phyloP scores from a whole-genome alignment of 2,329 filamentous ascomycete genomes.

The Alternaria metachromatica region DNA sequence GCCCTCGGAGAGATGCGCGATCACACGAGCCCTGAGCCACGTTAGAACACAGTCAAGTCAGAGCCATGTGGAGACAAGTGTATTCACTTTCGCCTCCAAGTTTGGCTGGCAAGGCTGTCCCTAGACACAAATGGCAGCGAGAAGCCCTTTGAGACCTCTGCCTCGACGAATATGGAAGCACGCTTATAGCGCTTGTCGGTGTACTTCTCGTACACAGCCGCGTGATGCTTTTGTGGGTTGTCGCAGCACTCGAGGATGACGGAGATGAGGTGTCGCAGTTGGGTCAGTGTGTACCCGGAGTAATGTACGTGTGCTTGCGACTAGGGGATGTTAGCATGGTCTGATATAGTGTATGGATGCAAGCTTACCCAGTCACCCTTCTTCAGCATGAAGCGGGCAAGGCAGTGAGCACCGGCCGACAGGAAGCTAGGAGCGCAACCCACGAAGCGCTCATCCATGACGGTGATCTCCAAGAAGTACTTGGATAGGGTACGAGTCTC shows the following conservation, averaged over 20 bases:
- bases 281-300: slow-evolving; percentile 87
- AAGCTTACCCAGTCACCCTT: slow-evolving; percentile 89
- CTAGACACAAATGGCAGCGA: slow-evolving; percentile 52
- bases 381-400: slow-evolving; percentile 84
- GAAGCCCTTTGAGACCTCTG: slow-evolving; percentile 71
- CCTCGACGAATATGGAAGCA: slow-evolving; percentile 79
- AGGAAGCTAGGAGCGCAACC: slow-evolving; percentile 88
- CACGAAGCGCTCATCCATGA: slow-evolving; percentile 98
- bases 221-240: slow-evolving; percentile 79
- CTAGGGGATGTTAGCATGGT: slow-evolving; percentile 58
- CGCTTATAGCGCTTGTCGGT: slow-evolving; percentile 85
- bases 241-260: slow-evolving; percentile 90
- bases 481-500: slow-evolving; percentile 95
- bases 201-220: slow-evolving; percentile 91
- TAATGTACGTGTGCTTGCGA: slow-evolving; percentile 86
- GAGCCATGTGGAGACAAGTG: slow-evolving; percentile 24
- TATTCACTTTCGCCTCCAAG: slow-evolving; percentile 50
- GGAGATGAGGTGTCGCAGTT: slow-evolving; percentile 77
- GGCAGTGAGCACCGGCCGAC: slow-evolving; percentile 89
- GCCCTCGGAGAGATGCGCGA: slow-evolving; percentile 21
- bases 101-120: slow-evolving; percentile 45
- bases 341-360: neutral
- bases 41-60: slow-evolving; percentile 37
- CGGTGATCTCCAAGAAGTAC: slow-evolving; percentile 94
- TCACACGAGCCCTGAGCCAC: slow-evolving; percentile 29